Evolutionary conservation across 352 stramenopile species (phyloP).

Genomic region (Phytophthora chlamydospora): DNA sequence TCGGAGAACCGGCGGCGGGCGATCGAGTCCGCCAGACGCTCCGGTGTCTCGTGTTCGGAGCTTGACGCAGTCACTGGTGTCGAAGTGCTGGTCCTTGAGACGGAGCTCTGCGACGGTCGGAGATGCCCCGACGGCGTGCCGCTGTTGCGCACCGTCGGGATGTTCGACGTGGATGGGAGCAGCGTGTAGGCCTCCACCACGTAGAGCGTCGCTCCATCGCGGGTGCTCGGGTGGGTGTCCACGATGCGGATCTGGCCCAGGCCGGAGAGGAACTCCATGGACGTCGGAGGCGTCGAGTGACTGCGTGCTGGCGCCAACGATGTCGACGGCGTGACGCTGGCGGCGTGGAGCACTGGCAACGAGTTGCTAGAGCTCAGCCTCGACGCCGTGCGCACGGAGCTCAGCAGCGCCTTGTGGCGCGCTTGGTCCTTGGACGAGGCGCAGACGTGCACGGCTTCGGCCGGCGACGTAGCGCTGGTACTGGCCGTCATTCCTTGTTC

Average conservation of each 20-base stretch:
- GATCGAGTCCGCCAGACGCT: conserved; percentile 23
- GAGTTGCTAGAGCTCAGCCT: neutral
- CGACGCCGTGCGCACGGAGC: neutral
- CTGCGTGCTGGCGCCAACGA: conserved; percentile 13
- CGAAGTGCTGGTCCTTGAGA: conserved; percentile 9
- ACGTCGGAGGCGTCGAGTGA: conserved; percentile 17
- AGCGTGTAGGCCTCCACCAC: conserved; percentile 42
- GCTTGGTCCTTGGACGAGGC: neutral
- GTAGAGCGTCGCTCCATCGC: conserved; percentile 41
- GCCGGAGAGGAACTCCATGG: conserved; percentile 41
- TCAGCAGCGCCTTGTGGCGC: conserved; percentile 19
- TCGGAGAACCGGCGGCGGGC: conserved; percentile 36
- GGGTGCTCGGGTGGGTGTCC: conserved; percentile 27
- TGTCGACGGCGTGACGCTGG: conserved; percentile 16
- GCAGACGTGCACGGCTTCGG: neutral
- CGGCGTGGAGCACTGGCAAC: conserved; percentile 19
- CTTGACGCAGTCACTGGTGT: neutral
- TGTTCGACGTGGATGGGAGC: conserved; percentile 25
- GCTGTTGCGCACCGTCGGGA: conserved; percentile 30
- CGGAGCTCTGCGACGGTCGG: conserved; percentile 1
- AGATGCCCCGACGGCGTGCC: neutral
- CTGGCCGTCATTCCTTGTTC: conserved; percentile 1
- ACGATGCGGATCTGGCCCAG: conserved; percentile 47
- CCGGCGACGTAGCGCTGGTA: neutral
- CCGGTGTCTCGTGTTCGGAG: conserved; percentile 14